These are phyloP conservation scores for Dentipellis fragilis DNA, from an alignment of 768 basidiomycete species.

Conservation along the genomic window DNA sequence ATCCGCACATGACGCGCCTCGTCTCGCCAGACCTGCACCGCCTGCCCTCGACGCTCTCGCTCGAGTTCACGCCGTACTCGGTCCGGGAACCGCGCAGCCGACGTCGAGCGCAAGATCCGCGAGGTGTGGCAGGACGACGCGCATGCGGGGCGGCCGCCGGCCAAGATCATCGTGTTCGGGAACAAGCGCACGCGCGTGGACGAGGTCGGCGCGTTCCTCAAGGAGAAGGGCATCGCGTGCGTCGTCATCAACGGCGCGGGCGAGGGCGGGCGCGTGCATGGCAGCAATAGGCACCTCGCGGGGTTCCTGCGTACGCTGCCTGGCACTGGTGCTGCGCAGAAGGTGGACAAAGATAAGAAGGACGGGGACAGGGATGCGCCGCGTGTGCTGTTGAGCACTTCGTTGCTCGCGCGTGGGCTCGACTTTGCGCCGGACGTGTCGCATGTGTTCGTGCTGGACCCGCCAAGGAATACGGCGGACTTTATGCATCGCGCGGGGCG, in stretches of 20 bases:
- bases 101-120: slow-evolving; percentile 67
- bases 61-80: slow-evolving; percentile 70
- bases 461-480: slow-evolving; percentile 84
- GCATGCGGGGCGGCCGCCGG: slow-evolving; percentile 24
- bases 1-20: slow-evolving; percentile 42
- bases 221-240: slow-evolving; percentile 1
- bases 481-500: slow-evolving; percentile 89
- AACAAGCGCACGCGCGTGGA: slow-evolving; percentile 32
- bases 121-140: slow-evolving; percentile 69
- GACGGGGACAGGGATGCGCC: not conserved
- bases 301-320: slow-evolving; percentile 10
- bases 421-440: slow-evolving; percentile 77
- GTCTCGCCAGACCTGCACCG: slow-evolving; percentile 74
- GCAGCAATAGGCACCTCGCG: slow-evolving; percentile 10
- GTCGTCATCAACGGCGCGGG: slow-evolving; percentile 11
- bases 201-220: slow-evolving; percentile 11
- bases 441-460: slow-evolving; percentile 82
- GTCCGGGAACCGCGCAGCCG: slow-evolving; percentile 71
- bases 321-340: slow-evolving; percentile 11
- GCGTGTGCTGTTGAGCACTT: slow-evolving; percentile 60
- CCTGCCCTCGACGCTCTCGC: slow-evolving; percentile 58
- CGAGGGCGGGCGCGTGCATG: slow-evolving; percentile 2
- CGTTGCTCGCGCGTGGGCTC: slow-evolving; percentile 80
- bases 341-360: slow-evolving; percentile 16
- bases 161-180: slow-evolving; percentile 75